Evolutionary conservation across 352 stramenopile genomes (phyloP).

Genomic region (Pythium dissimile): DNA sequence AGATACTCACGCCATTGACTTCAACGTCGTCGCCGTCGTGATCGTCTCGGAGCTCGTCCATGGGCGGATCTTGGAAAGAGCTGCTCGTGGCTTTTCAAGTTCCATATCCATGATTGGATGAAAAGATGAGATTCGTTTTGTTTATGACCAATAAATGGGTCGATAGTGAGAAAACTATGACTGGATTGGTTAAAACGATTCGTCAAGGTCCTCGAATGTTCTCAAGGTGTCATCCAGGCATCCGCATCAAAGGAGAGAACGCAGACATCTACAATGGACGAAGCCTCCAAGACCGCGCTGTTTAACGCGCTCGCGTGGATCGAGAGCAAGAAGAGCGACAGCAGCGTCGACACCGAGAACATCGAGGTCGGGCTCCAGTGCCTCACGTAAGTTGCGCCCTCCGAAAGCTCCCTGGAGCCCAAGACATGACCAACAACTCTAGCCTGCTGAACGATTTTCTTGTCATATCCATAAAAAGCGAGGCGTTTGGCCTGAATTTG

Average conservation of each 20-base stretch:
- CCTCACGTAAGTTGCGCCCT: slow-evolving; percentile 36
- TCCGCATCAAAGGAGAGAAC: neutral
- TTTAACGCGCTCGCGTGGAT: slow-evolving; percentile 77
- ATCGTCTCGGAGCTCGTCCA: neutral
- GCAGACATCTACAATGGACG: slow-evolving; percentile 22
- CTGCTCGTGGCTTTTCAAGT: no score
- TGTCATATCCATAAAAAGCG: slow-evolving; percentile 30
- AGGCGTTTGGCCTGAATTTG: slow-evolving; percentile 66
- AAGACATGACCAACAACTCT: no score
- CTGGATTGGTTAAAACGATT: no score
- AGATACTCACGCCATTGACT: slow-evolving; percentile 16
- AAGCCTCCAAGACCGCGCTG: slow-evolving; percentile 42
- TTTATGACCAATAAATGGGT: no score
- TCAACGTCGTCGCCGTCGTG: slow-evolving; percentile 9
- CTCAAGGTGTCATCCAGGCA: slow-evolving; percentile 2
- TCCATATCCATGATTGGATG: no score
- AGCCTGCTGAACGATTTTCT: no score
- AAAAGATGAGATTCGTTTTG: no score
- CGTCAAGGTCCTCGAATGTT: slow-evolving; percentile 14
- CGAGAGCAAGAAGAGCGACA: slow-evolving; percentile 56
- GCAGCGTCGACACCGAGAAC: slow-evolving; percentile 50
- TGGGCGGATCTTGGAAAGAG: no score
- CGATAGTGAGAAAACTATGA: no score
- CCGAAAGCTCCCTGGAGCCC: neutral
- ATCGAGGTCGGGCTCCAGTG: slow-evolving; percentile 65